A percentile compares a stretch with the other conserved stretches of the same genome.
These are phyloP conservation scores for Anastatica hierochuntica DNA, from an alignment of 345 rosid species.

Conservation along the genomic window DNA sequence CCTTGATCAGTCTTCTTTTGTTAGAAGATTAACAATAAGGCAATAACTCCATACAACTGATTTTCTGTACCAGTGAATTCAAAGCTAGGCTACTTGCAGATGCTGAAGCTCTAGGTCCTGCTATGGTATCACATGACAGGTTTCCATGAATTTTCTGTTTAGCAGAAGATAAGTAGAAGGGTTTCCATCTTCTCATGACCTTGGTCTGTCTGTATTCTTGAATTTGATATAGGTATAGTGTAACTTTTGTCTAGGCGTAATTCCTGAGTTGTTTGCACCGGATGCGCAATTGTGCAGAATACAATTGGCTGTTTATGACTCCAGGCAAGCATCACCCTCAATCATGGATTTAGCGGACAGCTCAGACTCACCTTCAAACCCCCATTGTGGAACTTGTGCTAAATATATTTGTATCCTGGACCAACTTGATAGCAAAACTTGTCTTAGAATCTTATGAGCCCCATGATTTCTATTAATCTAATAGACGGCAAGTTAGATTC, in stretches of 20 bases:
- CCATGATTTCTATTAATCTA: neutral
- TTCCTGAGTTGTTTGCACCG: neutral
- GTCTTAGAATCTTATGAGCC: neutral
- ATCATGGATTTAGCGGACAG: no score
- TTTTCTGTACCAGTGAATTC: conserved; percentile 17
- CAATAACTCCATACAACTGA: conserved; percentile 7
- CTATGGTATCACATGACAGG: conserved; percentile 2
- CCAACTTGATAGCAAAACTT: conserved; percentile 5
- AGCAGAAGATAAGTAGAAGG: neutral
- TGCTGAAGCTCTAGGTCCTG: conserved; percentile 5
- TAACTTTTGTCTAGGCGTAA: neutral
- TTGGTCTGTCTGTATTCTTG: conserved; percentile 12
- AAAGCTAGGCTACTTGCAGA: conserved; percentile 11
- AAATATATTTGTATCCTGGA: conserved; percentile 3
- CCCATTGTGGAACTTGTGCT: conserved; percentile 2
- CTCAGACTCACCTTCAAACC: neutral
- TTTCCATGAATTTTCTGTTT: conserved; percentile 13
- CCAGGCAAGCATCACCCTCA: no score
- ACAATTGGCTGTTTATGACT: conserved; percentile 9
- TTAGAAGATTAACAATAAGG: no score
- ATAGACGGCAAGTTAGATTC: neutral
- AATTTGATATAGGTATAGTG: neutral
- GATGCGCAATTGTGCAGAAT: conserved; percentile 6
- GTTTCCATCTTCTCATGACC: conserved; percentile 4
- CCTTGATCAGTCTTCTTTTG: conserved; percentile 8